A percentile compares a stretch with the other conserved stretches of the same genome.
Evolutionary conservation across 208 protist genomes (phyloP).

Genomic region (Strigomonas culicis): DNA sequence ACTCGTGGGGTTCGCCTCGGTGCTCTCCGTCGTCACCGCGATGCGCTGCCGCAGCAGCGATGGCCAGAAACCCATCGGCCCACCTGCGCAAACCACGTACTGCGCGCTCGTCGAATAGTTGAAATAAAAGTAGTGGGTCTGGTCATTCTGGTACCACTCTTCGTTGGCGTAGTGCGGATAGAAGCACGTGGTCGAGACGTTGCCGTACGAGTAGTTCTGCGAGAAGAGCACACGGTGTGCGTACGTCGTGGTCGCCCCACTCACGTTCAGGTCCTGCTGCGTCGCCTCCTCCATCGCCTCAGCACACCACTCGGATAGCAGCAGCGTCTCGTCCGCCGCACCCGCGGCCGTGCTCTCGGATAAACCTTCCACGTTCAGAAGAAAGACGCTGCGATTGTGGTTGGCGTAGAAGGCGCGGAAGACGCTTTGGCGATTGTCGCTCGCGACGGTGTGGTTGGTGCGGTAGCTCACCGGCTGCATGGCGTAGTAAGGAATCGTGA

Average conservation of each 20-base stretch:
- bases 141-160: neutral
- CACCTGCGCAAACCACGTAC: neutral
- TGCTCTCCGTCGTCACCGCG: neutral
- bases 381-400: neutral
- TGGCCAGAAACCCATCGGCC: neutral
- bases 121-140: neutral
- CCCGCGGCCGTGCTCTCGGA: too few species aligned
- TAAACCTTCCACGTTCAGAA: neutral
- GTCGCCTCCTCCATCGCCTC: neutral
- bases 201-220: neutral
- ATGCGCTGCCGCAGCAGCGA: neutral
- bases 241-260: neutral
- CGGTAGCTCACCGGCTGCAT: neutral
- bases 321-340: neutral
- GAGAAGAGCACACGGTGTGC: neutral
- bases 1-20: neutral
- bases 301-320: neutral
- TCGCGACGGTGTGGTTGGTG: neutral
- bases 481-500: neutral
- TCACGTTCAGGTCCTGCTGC: neutral
- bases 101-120: neutral
- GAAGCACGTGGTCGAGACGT: neutral
- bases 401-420: neutral
- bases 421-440: neutral
- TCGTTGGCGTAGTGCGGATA: neutral